Conservation (phyloP, 495 filamentous ascomycete genomes). For the Staphylotrichum longicolle region DNA sequence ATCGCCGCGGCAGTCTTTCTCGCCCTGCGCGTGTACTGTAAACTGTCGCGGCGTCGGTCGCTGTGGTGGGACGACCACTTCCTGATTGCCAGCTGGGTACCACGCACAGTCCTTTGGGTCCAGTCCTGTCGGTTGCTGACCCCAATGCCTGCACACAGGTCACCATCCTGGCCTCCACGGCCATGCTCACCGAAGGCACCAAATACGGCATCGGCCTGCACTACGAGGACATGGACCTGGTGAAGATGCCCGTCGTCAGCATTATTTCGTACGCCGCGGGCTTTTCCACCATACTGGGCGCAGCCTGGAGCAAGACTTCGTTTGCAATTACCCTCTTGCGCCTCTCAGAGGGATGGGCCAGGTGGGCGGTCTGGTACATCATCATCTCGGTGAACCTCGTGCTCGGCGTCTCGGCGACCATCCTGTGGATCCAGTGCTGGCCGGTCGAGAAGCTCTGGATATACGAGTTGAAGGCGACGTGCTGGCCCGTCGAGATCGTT, state of each 20-base stretch:
- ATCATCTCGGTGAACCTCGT: slow-evolving; percentile 30
- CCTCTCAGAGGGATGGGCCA: slow-evolving; percentile 3
- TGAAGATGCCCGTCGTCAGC: background rate
- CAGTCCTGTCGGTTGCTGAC: no score
- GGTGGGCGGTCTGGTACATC: slow-evolving; percentile 15
- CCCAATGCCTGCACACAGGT: background rate
- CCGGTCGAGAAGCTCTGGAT: slow-evolving; percentile 6
- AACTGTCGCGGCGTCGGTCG: background rate
- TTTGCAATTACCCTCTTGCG: slow-evolving; percentile 18
- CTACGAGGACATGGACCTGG: background rate
- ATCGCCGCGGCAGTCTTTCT: background rate
- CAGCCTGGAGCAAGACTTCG: slow-evolving; percentile 20
- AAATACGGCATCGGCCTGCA: background rate
- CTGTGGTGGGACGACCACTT: slow-evolving; percentile 6
- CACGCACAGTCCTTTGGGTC: no score
- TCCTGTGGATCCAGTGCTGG: slow-evolving; percentile 27
- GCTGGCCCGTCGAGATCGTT: background rate
- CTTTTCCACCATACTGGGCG: slow-evolving; percentile 13
- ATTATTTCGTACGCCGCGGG: background rate
- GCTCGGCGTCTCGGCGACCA: background rate
- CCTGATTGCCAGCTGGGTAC: background rate
- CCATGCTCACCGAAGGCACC: background rate
- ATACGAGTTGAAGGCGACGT: background rate
- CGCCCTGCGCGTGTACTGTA: background rate
- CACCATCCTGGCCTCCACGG: background rate